These are phyloP conservation scores for Isabelozyma pseudorhagii DNA, from an alignment of 805 yeast species.

Conservation along the genomic window DNA sequence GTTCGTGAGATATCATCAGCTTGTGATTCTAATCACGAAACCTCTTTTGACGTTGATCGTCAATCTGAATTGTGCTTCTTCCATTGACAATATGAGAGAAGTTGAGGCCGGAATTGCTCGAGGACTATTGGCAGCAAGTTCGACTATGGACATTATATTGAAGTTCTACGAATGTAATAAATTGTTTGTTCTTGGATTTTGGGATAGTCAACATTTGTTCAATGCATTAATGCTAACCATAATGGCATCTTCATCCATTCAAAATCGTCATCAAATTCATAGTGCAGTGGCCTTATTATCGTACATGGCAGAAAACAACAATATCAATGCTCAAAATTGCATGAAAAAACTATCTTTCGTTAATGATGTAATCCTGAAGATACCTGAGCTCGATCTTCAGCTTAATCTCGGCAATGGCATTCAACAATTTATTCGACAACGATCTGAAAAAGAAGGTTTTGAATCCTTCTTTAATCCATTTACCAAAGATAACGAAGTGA, in stretches of 20 bases:
- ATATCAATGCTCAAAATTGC: conserved; percentile 32
- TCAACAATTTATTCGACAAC: neutral
- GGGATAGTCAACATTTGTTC: conserved; percentile 40
- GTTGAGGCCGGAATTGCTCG: conserved; percentile 25
- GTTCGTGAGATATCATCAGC: conserved; percentile 32
- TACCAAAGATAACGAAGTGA: neutral
- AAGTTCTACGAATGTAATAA: conserved; percentile 25
- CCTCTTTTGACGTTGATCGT: conserved; percentile 34
- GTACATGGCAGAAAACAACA: conserved; percentile 30
- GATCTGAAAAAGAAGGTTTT: neutral
- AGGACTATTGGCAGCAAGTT: conserved; percentile 25
- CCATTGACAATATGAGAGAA: conserved; percentile 19
- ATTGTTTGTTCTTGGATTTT: conserved; percentile 33
- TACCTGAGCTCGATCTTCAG: conserved; percentile 19
- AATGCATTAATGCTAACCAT: conserved; percentile 27
- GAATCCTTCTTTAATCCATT: neutral
- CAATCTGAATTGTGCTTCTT: conserved; percentile 15
- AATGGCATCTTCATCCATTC: conserved; percentile 21
- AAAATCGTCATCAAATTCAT: conserved; percentile 7
- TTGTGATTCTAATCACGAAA: conserved; percentile 27
- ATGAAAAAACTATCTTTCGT: conserved; percentile 26
- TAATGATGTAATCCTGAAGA: conserved; percentile 13
- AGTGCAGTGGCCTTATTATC: conserved; percentile 29
- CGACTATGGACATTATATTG: conserved; percentile 26
- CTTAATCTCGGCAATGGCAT: conserved; percentile 19